Percentiles rank a stretch among this genome's conserved stretches.
These are phyloP conservation scores for Colletotrichum lindemuthianum DNA, from an alignment of 2,329 filamentous ascomycete genomes.

Conservation along the genomic window DNA sequence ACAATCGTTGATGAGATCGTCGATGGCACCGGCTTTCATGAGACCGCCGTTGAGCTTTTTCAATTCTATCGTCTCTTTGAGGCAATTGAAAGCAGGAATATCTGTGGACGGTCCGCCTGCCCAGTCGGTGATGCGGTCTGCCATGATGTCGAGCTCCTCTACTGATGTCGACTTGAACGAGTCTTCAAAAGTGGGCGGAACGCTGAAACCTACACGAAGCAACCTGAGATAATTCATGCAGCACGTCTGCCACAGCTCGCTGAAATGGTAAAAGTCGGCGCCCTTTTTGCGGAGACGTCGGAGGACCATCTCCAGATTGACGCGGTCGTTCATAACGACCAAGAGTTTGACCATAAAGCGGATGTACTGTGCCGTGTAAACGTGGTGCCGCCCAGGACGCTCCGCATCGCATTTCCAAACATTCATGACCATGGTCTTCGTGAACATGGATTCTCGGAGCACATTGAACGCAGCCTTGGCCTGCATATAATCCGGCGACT, in stretches of 20 bases:
- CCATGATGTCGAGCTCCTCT: constrained; percentile 68
- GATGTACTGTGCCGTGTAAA: constrained; percentile 89
- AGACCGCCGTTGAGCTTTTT: constrained; percentile 84
- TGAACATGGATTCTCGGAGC: constrained; percentile 79
- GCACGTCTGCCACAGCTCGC: constrained; percentile 67
- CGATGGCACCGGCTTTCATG: constrained; percentile 86
- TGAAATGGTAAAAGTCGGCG: constrained; percentile 76
- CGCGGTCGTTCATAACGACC: constrained; percentile 77
- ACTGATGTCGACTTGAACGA: constrained; percentile 63
- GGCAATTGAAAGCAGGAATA: constrained; percentile 60
- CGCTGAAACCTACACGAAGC: constrained; percentile 59
- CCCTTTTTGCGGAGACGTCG: constrained; percentile 84
- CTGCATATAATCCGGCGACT: constrained; percentile 63
- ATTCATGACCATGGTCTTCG: constrained; percentile 93
- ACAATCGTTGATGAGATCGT: constrained; percentile 92
- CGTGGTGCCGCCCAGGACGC: constrained; percentile 84
- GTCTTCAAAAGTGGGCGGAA: constrained; percentile 60
- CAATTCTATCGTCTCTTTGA: constrained; percentile 68
- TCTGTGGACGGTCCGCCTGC: constrained; percentile 51
- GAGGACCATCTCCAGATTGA: constrained; percentile 80
- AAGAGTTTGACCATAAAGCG: constrained; percentile 82
- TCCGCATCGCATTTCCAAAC: constrained; percentile 96
- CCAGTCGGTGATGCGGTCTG: constrained; percentile 66
- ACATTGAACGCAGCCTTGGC: constrained; percentile 84
- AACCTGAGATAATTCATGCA: constrained; percentile 64